Base-by-base conservation (phyloP, 495 filamentous ascomycete genomes). In the Pyrenopolyporus hunteri region DNA sequence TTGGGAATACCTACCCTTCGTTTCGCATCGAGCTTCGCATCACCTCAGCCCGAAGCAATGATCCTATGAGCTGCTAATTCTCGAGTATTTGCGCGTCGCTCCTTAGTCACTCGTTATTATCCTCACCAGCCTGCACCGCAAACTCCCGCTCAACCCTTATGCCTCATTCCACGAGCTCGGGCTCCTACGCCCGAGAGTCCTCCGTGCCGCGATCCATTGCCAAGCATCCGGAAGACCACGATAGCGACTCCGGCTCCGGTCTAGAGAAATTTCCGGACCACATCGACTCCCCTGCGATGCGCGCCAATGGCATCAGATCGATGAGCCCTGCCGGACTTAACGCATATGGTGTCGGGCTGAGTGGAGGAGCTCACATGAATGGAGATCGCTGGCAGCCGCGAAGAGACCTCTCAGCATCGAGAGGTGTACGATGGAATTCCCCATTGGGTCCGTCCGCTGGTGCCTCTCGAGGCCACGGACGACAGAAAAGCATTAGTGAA, bases 401-500 rank as follows among this genome's bases (percentile, higher is more conserved):
- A 39, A 78, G 76, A 59, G 83, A 83, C 23, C 68, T 68, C 26
- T 74, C 60, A 73, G 60, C 76, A 70, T 71, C 67, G 40, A 64
- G 62, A 53, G 78, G 50, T 64, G 84, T 72, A 56, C 78, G 59
- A 78, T 85, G 70, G 78, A 78, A 63, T 51, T 70, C 71, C 2
- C 42, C 66, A 25, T 65, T 70, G 7, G 51, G 66, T 39, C 55
- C 59, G 9, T 62, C 70, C 48, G 42, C 76, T 29, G 77, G 82
- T 36, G 28, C 49, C 17, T 44, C 57, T 39, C 63, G 54, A 47
- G 71, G 74, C 59, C 90, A 93, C 70, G 79, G 81, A 6, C 81
- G 87, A 62, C 88, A 91, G 70, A 92, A 89, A 77, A 95, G 91
- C 73, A 81, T 96, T 63, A 86, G 86, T 74, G 91, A 95, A 74